Base-by-base conservation (phyloP, 805 yeast genomes). In the Candida koratica region DNA sequence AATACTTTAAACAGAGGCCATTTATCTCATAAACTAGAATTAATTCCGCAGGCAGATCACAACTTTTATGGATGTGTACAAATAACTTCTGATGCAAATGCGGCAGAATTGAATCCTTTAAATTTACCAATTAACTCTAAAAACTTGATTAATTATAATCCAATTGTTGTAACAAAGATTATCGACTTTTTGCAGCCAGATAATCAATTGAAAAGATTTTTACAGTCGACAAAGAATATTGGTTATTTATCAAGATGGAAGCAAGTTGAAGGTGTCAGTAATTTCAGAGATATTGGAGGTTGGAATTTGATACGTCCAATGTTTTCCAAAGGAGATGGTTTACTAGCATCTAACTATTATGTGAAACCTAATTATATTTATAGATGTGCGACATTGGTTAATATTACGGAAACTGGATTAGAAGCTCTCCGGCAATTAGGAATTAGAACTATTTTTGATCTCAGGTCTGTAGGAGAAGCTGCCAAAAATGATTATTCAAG, bases 221-320 rank as follows among this genome's bases (percentile, higher is more conserved):
- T 65, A 41, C 52, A 60, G 8, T 39, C 55, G 2, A 54, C 66
- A 16, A 36, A 46, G 12, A 46, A 42, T 13, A 55, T 77, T 3
- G 70, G 69, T 4, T 52, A 55, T n/a, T 47, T 62, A 14, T 58
- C 76, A 2, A 61, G 89, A 40, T 80, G 84, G 81, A 76, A 76
- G 44, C 34, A 56, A 0, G 69, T 84, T 14, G 84, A 81, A 5
- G 89, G 88, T 0, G 73, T 84, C 14, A 56, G 71, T 26, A 86
- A 86, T 49, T 81, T 84, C 49, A 67, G 96, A 44, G 95, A 87
- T 49, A 52, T 81, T 38, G 96, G 95, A 1, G 95, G 94, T 10
- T 86, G 82, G 75, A 60, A 56, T 36, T 58, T 77, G 0, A 43
- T 44, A 6, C 35, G 36, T 17, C 69, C 71, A 5, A 46, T 56